These are phyloP conservation scores for Thelonectria rubi DNA, from an alignment of 2,329 filamentous ascomycete genomes.

Conservation along the genomic window DNA sequence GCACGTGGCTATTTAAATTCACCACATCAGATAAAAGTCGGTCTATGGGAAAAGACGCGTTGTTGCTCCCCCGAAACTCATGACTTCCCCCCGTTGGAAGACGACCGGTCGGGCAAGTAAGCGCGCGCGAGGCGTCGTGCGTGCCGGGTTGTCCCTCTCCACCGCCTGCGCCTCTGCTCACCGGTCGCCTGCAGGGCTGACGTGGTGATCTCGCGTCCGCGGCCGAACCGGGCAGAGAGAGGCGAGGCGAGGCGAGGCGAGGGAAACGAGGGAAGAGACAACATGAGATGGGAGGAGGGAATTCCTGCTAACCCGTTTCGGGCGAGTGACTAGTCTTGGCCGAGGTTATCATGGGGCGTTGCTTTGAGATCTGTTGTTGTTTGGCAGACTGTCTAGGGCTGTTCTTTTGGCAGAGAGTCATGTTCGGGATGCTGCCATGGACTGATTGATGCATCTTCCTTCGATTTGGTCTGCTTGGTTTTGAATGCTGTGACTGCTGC, in stretches of 20 bases:
- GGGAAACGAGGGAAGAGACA: conserved; percentile 21
- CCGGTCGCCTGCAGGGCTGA: conserved; percentile 29
- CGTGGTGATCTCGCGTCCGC: conserved; percentile 31
- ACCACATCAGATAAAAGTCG: neutral
- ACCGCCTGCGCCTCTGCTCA: conserved; percentile 22
- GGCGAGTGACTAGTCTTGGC: conserved; percentile 14
- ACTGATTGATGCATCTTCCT: too few relatives aligned
- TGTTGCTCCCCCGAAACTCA: too few relatives aligned
- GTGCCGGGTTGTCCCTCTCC: conserved; percentile 32
- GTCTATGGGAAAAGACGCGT: conserved; percentile 7
- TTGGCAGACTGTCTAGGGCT: too few relatives aligned
- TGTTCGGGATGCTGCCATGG: too few relatives aligned
- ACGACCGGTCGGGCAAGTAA: too few relatives aligned
- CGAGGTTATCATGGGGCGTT: neutral
- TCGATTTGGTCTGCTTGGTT: too few relatives aligned
- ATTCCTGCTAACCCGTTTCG: conserved; percentile 6
- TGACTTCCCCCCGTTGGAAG: too few relatives aligned
- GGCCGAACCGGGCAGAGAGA: neutral
- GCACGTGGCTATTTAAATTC: neutral
- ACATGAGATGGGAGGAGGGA: conserved; percentile 1
- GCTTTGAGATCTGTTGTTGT: neutral
- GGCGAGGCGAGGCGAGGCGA: too few relatives aligned
- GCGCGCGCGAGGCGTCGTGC: conserved; percentile 39
- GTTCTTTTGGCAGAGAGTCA: too few relatives aligned
- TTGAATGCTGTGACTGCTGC: too few relatives aligned